A percentile compares a stretch with the other conserved stretches of the same genome.
Evolutionary conservation across 129 eudicot genomes (phyloP).

Genomic region (Flaveria robusta): DNA sequence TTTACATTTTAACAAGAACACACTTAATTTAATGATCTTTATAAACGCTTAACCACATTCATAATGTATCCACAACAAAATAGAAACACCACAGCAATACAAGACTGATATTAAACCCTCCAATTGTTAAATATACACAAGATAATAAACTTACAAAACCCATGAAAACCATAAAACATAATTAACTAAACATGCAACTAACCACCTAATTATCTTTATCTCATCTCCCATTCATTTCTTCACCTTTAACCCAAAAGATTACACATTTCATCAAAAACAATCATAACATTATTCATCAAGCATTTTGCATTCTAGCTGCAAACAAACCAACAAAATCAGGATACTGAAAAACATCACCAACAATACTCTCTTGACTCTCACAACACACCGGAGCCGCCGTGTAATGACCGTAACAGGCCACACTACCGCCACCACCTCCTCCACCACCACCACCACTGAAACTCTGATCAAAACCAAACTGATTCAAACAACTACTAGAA

Average conservation of each 20-base stretch:
- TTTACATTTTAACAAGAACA: too few species aligned
- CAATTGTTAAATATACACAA: neutral
- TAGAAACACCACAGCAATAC: neutral
- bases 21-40: too few species aligned
- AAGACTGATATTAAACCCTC: neutral
- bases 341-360: conserved; percentile 52
- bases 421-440: conserved; percentile 18
- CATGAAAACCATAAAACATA: neutral
- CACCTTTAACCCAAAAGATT: neutral
- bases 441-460: conserved; percentile 2
- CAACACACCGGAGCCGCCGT: conserved; percentile 9
- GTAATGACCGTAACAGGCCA: conserved; percentile 25
- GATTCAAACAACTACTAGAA: neutral
- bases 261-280: neutral
- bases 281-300: conserved; percentile 9
- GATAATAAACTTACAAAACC: neutral
- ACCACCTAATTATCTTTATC: neutral
- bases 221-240: neutral
- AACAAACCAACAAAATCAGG: conserved; percentile 50
- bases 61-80: neutral
- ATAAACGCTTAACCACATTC: too few species aligned
- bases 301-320: conserved; percentile 53
- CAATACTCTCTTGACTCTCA: conserved; percentile 31
- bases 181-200: neutral
- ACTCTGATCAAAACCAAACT: conserved; percentile 21